Percentiles rank a stretch among this genome's conserved stretches.
phyloP scores from a whole-genome alignment of 1,284 basidiomycete genomes.

The Phlebopus sp. region DNA sequence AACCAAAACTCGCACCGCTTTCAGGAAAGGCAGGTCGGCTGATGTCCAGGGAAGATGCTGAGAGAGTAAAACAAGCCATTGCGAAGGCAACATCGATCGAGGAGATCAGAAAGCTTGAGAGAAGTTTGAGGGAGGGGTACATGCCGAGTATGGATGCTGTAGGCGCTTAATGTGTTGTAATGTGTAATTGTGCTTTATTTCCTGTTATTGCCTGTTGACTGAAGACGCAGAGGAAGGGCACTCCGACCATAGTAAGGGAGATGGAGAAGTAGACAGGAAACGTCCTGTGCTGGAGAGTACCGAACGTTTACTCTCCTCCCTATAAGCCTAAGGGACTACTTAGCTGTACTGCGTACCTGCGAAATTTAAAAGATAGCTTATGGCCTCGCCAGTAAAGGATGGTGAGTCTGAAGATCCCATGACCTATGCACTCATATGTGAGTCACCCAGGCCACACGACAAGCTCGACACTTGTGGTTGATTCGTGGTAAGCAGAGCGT shows the following conservation, averaged over 20 bases:
- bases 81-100: constrained; percentile 88
- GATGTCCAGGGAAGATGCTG: constrained; percentile 91
- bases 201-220: constrained; percentile 2
- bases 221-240: constrained; percentile 17
- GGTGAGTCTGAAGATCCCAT: too few relatives aligned
- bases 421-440: too few relatives aligned
- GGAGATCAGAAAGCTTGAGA: constrained; percentile 84
- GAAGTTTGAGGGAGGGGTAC: constrained; percentile 85
- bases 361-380: too few relatives aligned
- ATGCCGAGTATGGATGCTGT: constrained; percentile 74
- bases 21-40: constrained; percentile 72
- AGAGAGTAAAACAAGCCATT: constrained; percentile 87
- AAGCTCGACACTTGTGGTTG: too few relatives aligned
- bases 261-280: constrained; percentile 76
- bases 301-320: too few relatives aligned
- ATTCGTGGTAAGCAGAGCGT: too few relatives aligned
- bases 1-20: constrained; percentile 63
- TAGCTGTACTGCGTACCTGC: too few relatives aligned
- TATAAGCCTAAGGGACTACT: too few relatives aligned
- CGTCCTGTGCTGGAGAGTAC: constrained; percentile 68
- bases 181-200: constrained; percentile 26
- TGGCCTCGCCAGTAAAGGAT: too few relatives aligned
- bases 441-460: too few relatives aligned
- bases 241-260: constrained; percentile 59
- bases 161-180: constrained; percentile 52